Evolutionary conservation across 257 asterid genomes (phyloP), one percentile per base, ranked within the genome.

Genomic region (Nicotiana knightiana): DNA sequence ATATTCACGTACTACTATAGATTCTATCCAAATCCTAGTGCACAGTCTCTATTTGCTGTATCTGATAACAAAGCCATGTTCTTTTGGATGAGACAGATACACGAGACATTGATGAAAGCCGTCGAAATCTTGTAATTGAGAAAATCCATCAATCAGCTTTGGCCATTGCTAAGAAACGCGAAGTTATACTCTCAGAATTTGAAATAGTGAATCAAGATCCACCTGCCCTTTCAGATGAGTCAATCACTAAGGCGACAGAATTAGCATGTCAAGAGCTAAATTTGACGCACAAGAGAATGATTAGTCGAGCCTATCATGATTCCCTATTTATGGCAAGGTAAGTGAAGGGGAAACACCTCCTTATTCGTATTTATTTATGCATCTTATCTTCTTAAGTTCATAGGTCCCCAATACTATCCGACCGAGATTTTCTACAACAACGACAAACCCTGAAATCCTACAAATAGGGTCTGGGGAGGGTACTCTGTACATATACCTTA

Each of bases 291-390:
- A 96, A 88, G 91, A 96, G 84, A 91, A 94, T 96, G 97, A 94
- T 96, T 87, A 96, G 99, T 83, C 85, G 99, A 88, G 99, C 99
- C 81, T 96, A 94, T 77, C 99, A 96, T 4, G 99, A 96, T 87
- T 92, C 99, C 7, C 88, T 96, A 39, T 94, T 96, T 90, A 94
- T 96, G 99, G 97, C 98, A 84, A 93, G 99, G 98, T 96, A 85
- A 85, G 61, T 33, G 28, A 76, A n/a, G 59, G 11, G 73, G 80
- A 26, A 73, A 1, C 35, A 26, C 43, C 79, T 48, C 62, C 4
- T 1, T 11, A 4, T 51, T 46, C 1, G 1, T 70, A 46, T 71
- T 67, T 26, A 15, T 5, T 24, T 12, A 26, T 24, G 79, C 39
- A 73, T 46, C 55, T 48, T 73, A 73, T 73, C 39, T 3, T 46